These are phyloP conservation scores for Alternaria dauci DNA, from an alignment of 2,329 filamentous ascomycete species.

Conservation along the genomic window DNA sequence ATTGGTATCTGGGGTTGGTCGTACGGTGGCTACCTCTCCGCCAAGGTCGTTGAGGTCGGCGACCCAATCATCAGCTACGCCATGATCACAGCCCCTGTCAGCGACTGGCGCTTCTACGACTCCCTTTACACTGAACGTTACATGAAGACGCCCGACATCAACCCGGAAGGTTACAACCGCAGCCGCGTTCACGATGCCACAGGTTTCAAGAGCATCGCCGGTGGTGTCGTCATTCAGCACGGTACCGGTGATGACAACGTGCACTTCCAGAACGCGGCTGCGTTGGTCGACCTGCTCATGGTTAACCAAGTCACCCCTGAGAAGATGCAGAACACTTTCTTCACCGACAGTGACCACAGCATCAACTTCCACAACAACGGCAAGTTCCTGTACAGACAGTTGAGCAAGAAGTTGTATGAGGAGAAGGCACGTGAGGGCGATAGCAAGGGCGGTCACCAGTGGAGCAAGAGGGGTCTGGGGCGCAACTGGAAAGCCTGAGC, in stretches of 20 bases:
- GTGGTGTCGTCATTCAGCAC: slow-evolving; percentile 70
- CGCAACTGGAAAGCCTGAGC: slow-evolving; percentile 22
- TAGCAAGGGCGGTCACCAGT: slow-evolving; percentile 55
- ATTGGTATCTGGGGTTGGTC: slow-evolving; percentile 75
- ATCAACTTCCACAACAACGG: slow-evolving; percentile 67
- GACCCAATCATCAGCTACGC: slow-evolving; percentile 69
- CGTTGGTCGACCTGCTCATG: slow-evolving; percentile 68
- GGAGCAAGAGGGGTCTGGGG: slow-evolving; percentile 51
- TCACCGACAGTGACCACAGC: slow-evolving; percentile 71
- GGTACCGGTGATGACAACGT: slow-evolving; percentile 76
- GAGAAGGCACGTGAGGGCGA: slow-evolving; percentile 64
- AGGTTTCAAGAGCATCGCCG: slow-evolving; percentile 70
- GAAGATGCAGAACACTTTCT: slow-evolving; percentile 70
- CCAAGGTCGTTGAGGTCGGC: slow-evolving; percentile 71
- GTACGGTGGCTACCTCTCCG: slow-evolving; percentile 71
- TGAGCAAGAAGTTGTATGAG: slow-evolving; percentile 67
- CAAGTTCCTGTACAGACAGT: slow-evolving; percentile 68
- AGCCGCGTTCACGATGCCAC: slow-evolving; percentile 66
- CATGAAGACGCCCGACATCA: slow-evolving; percentile 69
- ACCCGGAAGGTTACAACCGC: slow-evolving; percentile 67
- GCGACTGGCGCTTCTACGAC: slow-evolving; percentile 76
- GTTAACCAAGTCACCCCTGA: slow-evolving; percentile 65
- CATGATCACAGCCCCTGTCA: slow-evolving; percentile 71
- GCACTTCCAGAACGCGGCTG: slow-evolving; percentile 73
- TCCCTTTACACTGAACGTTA: slow-evolving; percentile 76